Percentiles rank a stretch among this genome's conserved stretches.
phyloP scores from a whole-genome alignment of 352 stramenopile genomes.

The Globisporangium emineosum region DNA sequence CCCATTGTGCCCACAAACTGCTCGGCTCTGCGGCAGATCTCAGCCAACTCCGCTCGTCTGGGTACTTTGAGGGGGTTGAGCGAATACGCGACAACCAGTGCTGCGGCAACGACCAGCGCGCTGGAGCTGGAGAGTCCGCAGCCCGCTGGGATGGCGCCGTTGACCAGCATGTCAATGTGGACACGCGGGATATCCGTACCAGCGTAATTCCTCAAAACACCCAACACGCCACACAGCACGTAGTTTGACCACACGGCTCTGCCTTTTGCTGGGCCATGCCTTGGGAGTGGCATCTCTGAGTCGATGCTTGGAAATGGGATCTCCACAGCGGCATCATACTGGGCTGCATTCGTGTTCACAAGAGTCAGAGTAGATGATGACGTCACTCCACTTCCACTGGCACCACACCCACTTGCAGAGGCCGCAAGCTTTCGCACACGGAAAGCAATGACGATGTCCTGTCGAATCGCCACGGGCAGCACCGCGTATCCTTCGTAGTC shows the following conservation, averaged over 20 bases:
- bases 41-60: slow-evolving; percentile 37
- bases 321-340: slow-evolving; percentile 11
- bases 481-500: slow-evolving; percentile 88
- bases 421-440: slow-evolving; percentile 28
- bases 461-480: slow-evolving; percentile 74
- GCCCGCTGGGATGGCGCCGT: slow-evolving; percentile 60
- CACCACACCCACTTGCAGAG: slow-evolving; percentile 20
- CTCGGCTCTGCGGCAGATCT: slow-evolving; percentile 54
- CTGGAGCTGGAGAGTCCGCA: slow-evolving; percentile 81
- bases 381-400: background rate
- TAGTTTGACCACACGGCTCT: slow-evolving; percentile 34
- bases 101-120: slow-evolving; percentile 68
- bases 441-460: slow-evolving; percentile 61
- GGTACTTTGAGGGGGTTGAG: background rate
- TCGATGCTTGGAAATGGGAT: background rate
- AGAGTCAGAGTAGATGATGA: slow-evolving; percentile 15
- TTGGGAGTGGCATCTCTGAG: background rate
- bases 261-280: background rate
- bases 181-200: background rate
- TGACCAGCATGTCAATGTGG: slow-evolving; percentile 43
- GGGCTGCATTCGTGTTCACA: slow-evolving; percentile 18
- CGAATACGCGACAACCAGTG: slow-evolving; percentile 30
- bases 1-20: slow-evolving; percentile 70
- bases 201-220: slow-evolving; percentile 12
- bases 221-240: slow-evolving; percentile 33